Evolutionary conservation across 495 filamentous ascomycete species (phyloP).

Genomic region (Hypoxylon trugodes): DNA sequence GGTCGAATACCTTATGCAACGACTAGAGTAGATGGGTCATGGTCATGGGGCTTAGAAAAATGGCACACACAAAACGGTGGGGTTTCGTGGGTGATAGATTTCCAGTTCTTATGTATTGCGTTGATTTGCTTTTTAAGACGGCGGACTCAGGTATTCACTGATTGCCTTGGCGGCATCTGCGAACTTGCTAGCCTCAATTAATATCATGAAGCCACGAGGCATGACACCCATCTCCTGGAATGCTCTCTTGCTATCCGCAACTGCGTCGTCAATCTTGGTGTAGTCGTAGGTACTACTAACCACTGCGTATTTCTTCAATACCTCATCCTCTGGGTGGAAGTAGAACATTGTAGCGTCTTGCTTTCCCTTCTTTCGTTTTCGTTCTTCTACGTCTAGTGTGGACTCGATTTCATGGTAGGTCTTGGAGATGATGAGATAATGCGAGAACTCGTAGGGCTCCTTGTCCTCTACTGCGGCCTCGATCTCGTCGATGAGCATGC

Average conservation of each 20-base stretch:
- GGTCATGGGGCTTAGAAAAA: too few species aligned
- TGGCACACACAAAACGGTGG: neutral
- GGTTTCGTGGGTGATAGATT: constrained; percentile 14
- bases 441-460: constrained; percentile 91
- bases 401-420: constrained; percentile 89
- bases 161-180: constrained; percentile 74
- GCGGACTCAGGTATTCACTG: constrained; percentile 70
- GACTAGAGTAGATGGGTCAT: constrained; percentile 62
- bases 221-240: constrained; percentile 94
- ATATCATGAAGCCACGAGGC: constrained; percentile 79
- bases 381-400: constrained; percentile 73
- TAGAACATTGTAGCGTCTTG: constrained; percentile 69
- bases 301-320: constrained; percentile 75
- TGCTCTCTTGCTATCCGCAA: constrained; percentile 88
- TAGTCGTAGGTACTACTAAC: constrained; percentile 75
- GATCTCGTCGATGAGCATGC: constrained; percentile 93
- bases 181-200: constrained; percentile 76
- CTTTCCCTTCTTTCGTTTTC: constrained; percentile 76
- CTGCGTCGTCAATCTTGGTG: constrained; percentile 78
- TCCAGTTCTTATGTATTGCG: too few species aligned
- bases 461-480: constrained; percentile 87
- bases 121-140: constrained; percentile 37
- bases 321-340: constrained; percentile 98
- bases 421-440: constrained; percentile 91
- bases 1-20: constrained; percentile 96